Conservation (phyloP, 208 protist species). For the Phytomonas sp. region DNA sequence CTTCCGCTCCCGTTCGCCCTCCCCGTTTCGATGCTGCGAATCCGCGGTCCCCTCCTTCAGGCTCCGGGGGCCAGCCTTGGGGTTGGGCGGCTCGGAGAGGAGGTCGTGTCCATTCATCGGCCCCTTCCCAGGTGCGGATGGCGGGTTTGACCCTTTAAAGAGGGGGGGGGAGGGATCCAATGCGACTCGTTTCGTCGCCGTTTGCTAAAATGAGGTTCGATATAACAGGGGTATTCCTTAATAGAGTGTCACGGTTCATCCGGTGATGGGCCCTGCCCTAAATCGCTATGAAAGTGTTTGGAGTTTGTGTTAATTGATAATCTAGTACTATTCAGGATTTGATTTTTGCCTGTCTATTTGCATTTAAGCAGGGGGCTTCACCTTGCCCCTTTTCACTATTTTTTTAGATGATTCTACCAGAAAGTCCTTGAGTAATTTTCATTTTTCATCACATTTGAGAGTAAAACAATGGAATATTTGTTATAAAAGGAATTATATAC, state of each 20-base stretch:
- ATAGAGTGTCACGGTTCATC: neutral
- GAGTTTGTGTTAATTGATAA: slow-evolving; percentile 23
- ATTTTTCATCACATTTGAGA: neutral
- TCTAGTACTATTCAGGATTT: slow-evolving; percentile 29
- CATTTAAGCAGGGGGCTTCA: slow-evolving; percentile 14
- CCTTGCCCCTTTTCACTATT: neutral
- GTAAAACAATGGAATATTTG: slow-evolving; percentile 4
- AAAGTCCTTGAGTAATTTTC: neutral
- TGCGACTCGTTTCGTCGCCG: neutral
- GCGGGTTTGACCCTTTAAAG: no score
- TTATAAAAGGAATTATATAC: neutral
- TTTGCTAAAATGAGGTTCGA: neutral
- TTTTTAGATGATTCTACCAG: neutral
- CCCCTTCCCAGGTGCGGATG: neutral
- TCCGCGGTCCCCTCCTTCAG: no score
- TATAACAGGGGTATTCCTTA: neutral
- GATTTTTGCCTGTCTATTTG: slow-evolving; percentile 49
- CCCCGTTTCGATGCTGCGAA: slow-evolving; percentile 6
- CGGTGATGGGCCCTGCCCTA: neutral
- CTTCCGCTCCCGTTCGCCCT: neutral
- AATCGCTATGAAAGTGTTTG: slow-evolving; percentile 8
- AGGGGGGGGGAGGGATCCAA: neutral
- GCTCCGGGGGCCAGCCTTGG: neutral
- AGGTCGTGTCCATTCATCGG: neutral
- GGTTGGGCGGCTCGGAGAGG: neutral